Evolutionary conservation across 1,284 basidiomycete genomes (phyloP).

Genomic region (Caloboletus firmus): DNA sequence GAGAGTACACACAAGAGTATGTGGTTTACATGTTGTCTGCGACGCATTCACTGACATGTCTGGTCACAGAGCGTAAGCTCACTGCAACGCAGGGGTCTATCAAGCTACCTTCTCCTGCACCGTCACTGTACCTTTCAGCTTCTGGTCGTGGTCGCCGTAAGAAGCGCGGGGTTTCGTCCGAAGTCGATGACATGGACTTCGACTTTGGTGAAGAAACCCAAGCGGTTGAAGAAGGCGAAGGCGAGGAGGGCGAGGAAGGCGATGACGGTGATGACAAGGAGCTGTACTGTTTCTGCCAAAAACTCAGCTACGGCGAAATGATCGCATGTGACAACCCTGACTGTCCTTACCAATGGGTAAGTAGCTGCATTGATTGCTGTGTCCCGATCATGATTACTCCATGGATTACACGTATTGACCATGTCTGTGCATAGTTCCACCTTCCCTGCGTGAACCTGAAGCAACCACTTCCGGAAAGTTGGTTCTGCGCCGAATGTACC

Average conservation of each 20-base stretch:
- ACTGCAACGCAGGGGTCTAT: conserved; percentile 35
- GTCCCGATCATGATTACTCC: conserved; percentile 4
- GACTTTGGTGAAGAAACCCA: conserved; percentile 35
- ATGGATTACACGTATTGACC: conserved; percentile 14
- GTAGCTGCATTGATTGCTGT: conserved; percentile 27
- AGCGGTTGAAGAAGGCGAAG: conserved; percentile 42
- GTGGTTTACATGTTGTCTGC: conserved; percentile 1
- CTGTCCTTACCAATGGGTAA: conserved; percentile 73
- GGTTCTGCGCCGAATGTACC: conserved; percentile 60
- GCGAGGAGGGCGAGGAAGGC: conserved; percentile 50
- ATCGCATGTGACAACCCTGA: conserved; percentile 68
- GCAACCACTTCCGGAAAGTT: conserved; percentile 57
- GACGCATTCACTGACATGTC: conserved; percentile 3
- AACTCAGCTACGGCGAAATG: conserved; percentile 70
- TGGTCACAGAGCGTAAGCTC: conserved; percentile 33
- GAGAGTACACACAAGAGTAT: conserved; percentile 35
- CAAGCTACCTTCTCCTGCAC: conserved; percentile 39
- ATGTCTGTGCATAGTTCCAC: conserved; percentile 49
- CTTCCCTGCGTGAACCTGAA: conserved; percentile 60
- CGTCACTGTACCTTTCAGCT: conserved; percentile 30
- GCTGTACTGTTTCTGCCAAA: conserved; percentile 66
- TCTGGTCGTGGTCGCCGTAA: conserved; percentile 40
- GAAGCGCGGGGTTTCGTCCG: conserved; percentile 39
- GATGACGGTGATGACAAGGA: conserved; percentile 54
- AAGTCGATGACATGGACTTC: conserved; percentile 36